Evolutionary conservation across 768 basidiomycete genomes (phyloP).

Genomic region (Hysterangium stoloniferum): DNA sequence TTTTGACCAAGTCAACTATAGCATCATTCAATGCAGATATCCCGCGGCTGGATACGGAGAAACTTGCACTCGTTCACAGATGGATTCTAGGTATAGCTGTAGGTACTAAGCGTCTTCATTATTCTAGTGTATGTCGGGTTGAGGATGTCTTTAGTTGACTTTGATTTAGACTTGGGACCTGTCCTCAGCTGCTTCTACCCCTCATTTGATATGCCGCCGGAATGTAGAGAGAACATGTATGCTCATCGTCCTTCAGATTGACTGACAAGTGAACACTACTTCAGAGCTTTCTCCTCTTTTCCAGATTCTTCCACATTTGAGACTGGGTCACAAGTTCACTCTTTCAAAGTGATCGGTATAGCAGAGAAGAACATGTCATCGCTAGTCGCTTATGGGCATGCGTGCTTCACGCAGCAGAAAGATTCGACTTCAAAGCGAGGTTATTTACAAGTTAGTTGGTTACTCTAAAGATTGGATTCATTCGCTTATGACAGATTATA

Average conservation of each 20-base stretch:
- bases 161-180: slow-evolving; percentile 84
- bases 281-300: slow-evolving; percentile 85
- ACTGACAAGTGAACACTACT: too few species aligned
- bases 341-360: slow-evolving; percentile 39
- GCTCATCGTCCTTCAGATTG: slow-evolving; percentile 25
- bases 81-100: slow-evolving; percentile 66
- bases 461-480: not conserved
- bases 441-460: slow-evolving; percentile 59
- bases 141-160: slow-evolving; percentile 51
- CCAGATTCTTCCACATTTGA: slow-evolving; percentile 84
- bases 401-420: slow-evolving; percentile 65
- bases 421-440: slow-evolving; percentile 66
- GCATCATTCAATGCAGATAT: not conserved
- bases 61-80: slow-evolving; percentile 42
- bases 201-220: slow-evolving; percentile 49
- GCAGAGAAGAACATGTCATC: slow-evolving; percentile 26
- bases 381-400: slow-evolving; percentile 55
- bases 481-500: slow-evolving; percentile 25
- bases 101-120: slow-evolving; percentile 33
- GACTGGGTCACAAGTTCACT: slow-evolving; percentile 77
- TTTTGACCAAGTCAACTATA: not conserved
- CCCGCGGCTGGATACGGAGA: slow-evolving; percentile 37
- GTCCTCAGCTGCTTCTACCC: slow-evolving; percentile 67
- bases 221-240: slow-evolving; percentile 80
- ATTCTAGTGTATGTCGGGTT: not conserved